phyloP scores from a whole-genome alignment of 1,284 basidiomycete species.

The Microbotryum silenes-acaulis region DNA sequence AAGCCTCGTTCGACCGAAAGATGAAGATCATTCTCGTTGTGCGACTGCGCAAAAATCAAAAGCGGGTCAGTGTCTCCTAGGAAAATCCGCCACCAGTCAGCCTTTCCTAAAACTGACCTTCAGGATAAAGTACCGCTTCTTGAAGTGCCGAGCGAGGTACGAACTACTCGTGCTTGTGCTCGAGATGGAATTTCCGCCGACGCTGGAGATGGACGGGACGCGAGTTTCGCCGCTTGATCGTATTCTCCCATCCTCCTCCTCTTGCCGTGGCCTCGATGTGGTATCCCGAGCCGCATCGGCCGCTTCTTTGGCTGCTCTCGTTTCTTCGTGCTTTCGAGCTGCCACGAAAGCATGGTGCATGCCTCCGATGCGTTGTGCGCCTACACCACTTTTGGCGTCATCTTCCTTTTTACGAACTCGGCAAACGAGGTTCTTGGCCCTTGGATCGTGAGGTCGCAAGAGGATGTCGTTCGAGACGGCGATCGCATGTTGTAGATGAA shows the following conservation, averaged over 20 bases:
- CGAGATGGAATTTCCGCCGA: constrained; percentile 8
- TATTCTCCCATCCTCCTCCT: constrained; percentile 13
- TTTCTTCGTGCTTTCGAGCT: constrained; percentile 42
- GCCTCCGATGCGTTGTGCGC: constrained; percentile 77
- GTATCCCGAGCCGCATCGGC: constrained; percentile 19
- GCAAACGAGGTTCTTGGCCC: constrained; percentile 25
- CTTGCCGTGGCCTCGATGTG: constrained; percentile 7
- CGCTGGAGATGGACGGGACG: not conserved
- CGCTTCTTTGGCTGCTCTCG: constrained; percentile 8
- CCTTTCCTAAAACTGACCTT: constrained; percentile 52
- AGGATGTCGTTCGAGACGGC: constrained; percentile 18
- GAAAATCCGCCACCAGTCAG: too few species aligned
- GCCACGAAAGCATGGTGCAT: constrained; percentile 67
- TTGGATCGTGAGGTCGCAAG: constrained; percentile 20
- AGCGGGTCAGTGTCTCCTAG: too few species aligned
- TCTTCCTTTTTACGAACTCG: constrained; percentile 70
- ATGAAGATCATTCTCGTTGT: constrained; percentile 65
- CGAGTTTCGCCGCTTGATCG: constrained; percentile 5
- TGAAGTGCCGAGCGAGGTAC: constrained; percentile 49
- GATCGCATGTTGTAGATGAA: constrained; percentile 30
- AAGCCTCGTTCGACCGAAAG: constrained; percentile 69
- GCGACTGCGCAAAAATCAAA: constrained; percentile 11
- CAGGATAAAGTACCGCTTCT: constrained; percentile 82
- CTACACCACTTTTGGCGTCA: constrained; percentile 80
- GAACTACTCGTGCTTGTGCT: constrained; percentile 31